Evolutionary conservation across 1,139 yeast species (phyloP).

Genomic region (Hanseniaspora gamundiae): DNA sequence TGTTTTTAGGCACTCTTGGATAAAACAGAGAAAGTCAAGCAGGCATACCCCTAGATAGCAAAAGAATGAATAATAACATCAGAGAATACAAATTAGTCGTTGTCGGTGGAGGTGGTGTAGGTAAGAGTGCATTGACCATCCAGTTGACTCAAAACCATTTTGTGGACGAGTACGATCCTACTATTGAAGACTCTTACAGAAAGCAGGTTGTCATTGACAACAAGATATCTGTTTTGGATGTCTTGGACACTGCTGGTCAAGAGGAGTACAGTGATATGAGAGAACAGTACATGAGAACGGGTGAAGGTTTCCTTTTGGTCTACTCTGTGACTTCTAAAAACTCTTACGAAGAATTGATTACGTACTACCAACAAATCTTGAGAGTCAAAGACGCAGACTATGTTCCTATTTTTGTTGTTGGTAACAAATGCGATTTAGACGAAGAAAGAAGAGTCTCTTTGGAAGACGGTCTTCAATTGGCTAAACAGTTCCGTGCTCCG

Average conservation of each 20-base stretch:
- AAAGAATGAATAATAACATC: slow-evolving; percentile 14
- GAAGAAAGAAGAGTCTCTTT: slow-evolving; percentile 59
- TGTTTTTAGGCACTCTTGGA: too few species aligned
- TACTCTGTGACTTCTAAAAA: slow-evolving; percentile 73
- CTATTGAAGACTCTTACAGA: slow-evolving; percentile 84
- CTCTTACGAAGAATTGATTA: slow-evolving; percentile 66
- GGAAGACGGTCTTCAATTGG: slow-evolving; percentile 72
- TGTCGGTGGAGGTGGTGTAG: slow-evolving; percentile 98
- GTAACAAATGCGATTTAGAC: slow-evolving; percentile 70
- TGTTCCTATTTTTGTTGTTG: slow-evolving; percentile 65
- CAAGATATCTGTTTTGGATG: slow-evolving; percentile 67
- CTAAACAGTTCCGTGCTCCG: slow-evolving; percentile 60
- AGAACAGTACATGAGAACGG: slow-evolving; percentile 87
- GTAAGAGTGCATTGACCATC: slow-evolving; percentile 89
- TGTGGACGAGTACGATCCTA: slow-evolving; percentile 94
- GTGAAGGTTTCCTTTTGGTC: slow-evolving; percentile 79
- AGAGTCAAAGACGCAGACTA: slow-evolving; percentile 71
- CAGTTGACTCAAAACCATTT: slow-evolving; percentile 84
- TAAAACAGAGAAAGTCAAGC: background rate
- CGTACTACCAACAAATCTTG: slow-evolving; percentile 72
- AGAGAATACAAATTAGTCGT: slow-evolving; percentile 81
- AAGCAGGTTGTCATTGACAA: slow-evolving; percentile 74
- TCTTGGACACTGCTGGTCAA: slow-evolving; percentile 96
- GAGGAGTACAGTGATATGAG: slow-evolving; percentile 96
- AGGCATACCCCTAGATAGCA: too few species aligned